Evolutionary conservation across 2,329 filamentous ascomycete species (phyloP), one percentile per base, ranked within the genome.

Genomic region (Ophiocordyceps polyrhachis-furcata): DNA sequence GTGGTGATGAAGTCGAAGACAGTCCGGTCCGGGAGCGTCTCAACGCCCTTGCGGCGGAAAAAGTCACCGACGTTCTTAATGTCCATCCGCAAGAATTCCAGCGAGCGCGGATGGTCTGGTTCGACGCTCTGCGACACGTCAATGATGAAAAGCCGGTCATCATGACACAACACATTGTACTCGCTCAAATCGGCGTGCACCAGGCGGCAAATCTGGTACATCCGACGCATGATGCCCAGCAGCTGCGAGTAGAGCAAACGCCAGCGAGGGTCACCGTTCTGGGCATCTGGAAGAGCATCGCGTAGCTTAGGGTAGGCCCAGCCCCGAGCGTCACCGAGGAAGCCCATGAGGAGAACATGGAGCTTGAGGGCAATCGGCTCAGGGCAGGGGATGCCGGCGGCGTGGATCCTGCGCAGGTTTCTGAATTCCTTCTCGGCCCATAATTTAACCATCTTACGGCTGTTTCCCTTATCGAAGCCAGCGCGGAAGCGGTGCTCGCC

Each of bases 391-490:
- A 98, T 94, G 8, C 83, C 85, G 8, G 88, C 82, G 6, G 76
- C 68, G 61, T 93, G 70, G 49, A 98, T 81, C 46, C 91, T 74
- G 52, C 86, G 80, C 56, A 98, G 64, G 63, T 98, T 98, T 40
- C 91, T 77, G 67, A 93, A 93, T 65, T 98, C 91, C 65, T 98
- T 98, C 65, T 98, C 89, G 0, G 93, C 93, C 91, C 91, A 98
- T 21, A 95, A 71, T 63, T 94, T 93, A 52, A 98, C 89, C 89
- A 96, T 96, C 52, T 89, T 87, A 43, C 88, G 77, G 66, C 87
- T 94, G 64, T 87, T 93, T 52, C 83, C 83, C 69, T 95, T 96
- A 65, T 89, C 91, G 59, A 89, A 91, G 43, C 89, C 89, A 49
- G 79, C 73, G 53, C 85, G 77, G 69, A 98, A 98, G 21, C 91